Percentiles rank a stretch among this genome's conserved stretches.
Conservation (phyloP, 2,329 filamentous ascomycete genomes). For the Talaromyces atroroseus region DNA sequence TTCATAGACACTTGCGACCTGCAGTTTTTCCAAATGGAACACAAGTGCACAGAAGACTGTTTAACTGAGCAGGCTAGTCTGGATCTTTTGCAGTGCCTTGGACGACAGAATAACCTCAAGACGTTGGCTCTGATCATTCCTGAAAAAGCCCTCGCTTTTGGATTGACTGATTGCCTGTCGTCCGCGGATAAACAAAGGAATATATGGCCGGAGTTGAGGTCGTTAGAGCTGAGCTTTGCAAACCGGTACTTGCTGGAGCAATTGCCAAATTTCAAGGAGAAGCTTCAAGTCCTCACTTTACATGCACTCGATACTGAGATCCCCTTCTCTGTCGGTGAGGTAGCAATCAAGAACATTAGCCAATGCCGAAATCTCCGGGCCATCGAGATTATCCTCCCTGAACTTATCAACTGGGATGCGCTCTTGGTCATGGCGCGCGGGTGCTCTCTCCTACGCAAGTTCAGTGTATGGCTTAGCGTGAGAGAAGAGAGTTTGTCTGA, state of each 20-base stretch:
- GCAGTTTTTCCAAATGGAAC: not conserved
- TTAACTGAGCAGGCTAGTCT: not conserved
- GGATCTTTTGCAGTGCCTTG: not conserved
- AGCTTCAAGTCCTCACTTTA: not conserved
- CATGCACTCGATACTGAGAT: not conserved
- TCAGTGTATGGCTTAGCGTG: not conserved
- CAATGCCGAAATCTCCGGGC: not conserved
- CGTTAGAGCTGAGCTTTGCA: not conserved
- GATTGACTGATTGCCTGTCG: not conserved
- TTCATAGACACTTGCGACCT: not conserved
- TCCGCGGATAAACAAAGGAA: not conserved
- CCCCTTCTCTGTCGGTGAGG: not conserved
- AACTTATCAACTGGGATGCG: not conserved
- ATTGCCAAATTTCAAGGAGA: slow-evolving; percentile 1
- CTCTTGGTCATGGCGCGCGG: not conserved
- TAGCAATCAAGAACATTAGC: not conserved
- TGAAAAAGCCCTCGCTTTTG: not conserved
- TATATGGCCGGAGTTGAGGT: not conserved
- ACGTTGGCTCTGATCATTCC: not conserved
- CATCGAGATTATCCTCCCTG: not conserved
- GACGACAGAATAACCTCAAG: not conserved
- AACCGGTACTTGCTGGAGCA: not conserved
- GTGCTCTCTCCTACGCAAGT: not conserved
- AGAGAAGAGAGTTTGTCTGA: not conserved
- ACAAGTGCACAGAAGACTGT: too few relatives aligned